phyloP scores from a whole-genome alignment of 1,139 yeast species.

The Meyerozyma smithsonii region DNA sequence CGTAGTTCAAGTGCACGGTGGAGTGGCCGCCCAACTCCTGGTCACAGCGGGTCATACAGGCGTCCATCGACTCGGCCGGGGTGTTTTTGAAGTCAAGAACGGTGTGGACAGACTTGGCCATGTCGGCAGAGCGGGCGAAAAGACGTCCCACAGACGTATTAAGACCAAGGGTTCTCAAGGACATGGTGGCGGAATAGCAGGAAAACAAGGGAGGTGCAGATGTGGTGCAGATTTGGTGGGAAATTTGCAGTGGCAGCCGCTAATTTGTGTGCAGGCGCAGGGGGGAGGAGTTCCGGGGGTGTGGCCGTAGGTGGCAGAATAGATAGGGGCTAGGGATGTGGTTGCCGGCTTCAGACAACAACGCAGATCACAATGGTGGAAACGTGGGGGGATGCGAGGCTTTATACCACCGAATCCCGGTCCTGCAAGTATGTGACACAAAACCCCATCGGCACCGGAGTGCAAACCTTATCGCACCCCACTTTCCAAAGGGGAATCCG shows the following conservation, averaged over 20 bases:
- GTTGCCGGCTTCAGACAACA: not conserved
- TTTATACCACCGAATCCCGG: not conserved
- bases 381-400: not conserved
- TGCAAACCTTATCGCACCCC: not conserved
- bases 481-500: no score
- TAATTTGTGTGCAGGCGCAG: not conserved
- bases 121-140: constrained; percentile 29
- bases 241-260: not conserved
- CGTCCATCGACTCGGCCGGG: constrained; percentile 36
- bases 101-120: constrained; percentile 30
- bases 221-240: not conserved
- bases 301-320: not conserved
- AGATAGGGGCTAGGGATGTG: not conserved
- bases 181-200: no score
- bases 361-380: not conserved
- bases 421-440: not conserved
- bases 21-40: constrained; percentile 76
- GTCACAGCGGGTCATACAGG: constrained; percentile 61
- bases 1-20: constrained; percentile 50
- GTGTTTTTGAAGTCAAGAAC: constrained; percentile 53
- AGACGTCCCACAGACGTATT: constrained; percentile 34
- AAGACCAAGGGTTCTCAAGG: constrained; percentile 41
- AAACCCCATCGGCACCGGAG: not conserved
- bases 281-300: no score
- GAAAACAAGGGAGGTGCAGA: no score